These are phyloP conservation scores for Thuidium tamariscinum DNA, from an alignment of 225 moss, liverwort and hornwort genomes.

Conservation along the genomic window DNA sequence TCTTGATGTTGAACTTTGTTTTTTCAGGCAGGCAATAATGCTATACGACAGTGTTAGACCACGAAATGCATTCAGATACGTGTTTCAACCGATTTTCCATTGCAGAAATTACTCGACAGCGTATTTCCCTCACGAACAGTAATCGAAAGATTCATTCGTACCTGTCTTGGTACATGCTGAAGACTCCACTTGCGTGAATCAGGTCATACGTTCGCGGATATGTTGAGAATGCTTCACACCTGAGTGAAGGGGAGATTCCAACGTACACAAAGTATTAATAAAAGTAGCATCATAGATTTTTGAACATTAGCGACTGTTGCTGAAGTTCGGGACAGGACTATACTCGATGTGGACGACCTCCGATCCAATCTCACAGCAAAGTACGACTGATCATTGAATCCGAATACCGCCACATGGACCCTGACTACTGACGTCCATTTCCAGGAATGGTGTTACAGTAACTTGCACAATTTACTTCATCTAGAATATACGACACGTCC, in stretches of 20 bases:
- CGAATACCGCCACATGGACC: background rate
- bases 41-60: background rate
- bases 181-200: conserved; percentile 71
- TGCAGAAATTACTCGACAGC: background rate
- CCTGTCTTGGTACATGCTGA: conserved; percentile 99
- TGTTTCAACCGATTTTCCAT: background rate
- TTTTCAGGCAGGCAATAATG: background rate
- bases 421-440: background rate
- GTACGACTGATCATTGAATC: background rate
- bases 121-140: background rate
- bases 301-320: background rate
- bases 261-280: background rate
- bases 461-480: background rate
- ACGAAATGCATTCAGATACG: background rate
- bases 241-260: conserved; percentile 8
- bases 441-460: background rate
- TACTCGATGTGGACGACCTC: background rate
- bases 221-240: conserved; percentile 97
- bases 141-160: background rate
- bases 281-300: background rate
- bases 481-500: background rate
- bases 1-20: background rate
- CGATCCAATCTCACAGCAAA: background rate
- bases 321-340: background rate
- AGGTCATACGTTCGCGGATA: conserved; percentile 96